Conservation (phyloP, 2,329 filamentous ascomycete species). For the Fusarium tricinctum region DNA sequence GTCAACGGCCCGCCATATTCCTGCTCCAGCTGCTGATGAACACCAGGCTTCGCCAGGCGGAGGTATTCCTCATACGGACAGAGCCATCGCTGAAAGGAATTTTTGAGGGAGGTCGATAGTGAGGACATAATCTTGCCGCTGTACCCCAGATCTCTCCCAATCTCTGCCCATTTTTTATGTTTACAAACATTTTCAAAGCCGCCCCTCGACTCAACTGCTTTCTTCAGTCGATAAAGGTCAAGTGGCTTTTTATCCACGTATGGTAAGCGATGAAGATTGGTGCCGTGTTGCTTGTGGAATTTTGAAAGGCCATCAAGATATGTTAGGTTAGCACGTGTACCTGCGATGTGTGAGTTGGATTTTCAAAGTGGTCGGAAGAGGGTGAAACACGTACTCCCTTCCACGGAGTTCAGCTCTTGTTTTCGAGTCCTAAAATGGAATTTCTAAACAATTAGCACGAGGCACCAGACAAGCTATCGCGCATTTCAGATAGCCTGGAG, state of each 20-base stretch:
- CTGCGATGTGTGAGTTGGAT: slow-evolving; percentile 64
- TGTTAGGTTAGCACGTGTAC: slow-evolving; percentile 93
- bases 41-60: slow-evolving; percentile 88
- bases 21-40: slow-evolving; percentile 94
- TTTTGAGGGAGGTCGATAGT: slow-evolving; percentile 95
- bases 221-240: slow-evolving; percentile 95
- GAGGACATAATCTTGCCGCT: slow-evolving; percentile 99
- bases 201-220: slow-evolving; percentile 93
- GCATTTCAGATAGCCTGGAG: slow-evolving; percentile 3
- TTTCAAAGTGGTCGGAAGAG: slow-evolving; percentile 3
- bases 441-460: slow-evolving; percentile 67
- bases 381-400: slow-evolving; percentile 81
- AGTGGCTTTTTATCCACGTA: slow-evolving; percentile 98
- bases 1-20: slow-evolving; percentile 95
- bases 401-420: slow-evolving; percentile 96
- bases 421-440: slow-evolving; percentile 98
- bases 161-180: slow-evolving; percentile 98
- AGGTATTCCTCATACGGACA: slow-evolving; percentile 97
- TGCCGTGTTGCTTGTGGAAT: slow-evolving; percentile 97
- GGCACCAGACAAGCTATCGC: slow-evolving; percentile 10
- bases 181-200: slow-evolving; percentile 98
- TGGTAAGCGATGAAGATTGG: slow-evolving; percentile 91
- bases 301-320: slow-evolving; percentile 96
- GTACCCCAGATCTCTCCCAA: slow-evolving; percentile 95
- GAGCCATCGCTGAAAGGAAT: slow-evolving; percentile 97